Base-by-base conservation (phyloP, 2,329 filamentous ascomycete species). In the Alternaria rosae region DNA sequence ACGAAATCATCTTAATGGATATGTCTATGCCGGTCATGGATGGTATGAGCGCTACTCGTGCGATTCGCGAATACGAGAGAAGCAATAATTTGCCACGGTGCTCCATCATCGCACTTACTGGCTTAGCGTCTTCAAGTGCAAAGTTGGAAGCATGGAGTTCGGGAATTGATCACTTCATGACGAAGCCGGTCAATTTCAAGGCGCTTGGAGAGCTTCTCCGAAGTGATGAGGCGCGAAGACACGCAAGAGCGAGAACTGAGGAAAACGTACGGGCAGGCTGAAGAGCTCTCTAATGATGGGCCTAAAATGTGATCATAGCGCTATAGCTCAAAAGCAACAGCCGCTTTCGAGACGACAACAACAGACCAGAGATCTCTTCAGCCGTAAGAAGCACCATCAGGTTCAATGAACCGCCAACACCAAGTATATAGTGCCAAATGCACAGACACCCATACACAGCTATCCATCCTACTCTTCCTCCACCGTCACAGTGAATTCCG, bases 11-110 rank as follows among this genome's bases (percentile, higher is more conserved):
- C 26, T 26, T 79, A 1, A 79, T 79, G 77, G 76, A 79, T 43
- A 73, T 79, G 57, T 77, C 75, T 2, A 79, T 79, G 76, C 76
- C 76, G 3, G 70, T 78, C 41, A 75, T 79, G 75, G 76, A 79
- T 59, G 76, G 77, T 1, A 73, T 79, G 67, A 70, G 70, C 8
- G 74, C 76, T 15, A 79, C 76, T 4, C 70, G 74, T 8, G 66
- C 71, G 0, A 79, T 79, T 26, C 75, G 78, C 4, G 62, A 73
- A 13, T 69, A 73, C 52, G 76, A 79, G 54, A 58, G 66, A 10
- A 50, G 43, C 0, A 65, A 69, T 32, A 60, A 70, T n/a, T 23
- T 67, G 9, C 45, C 62, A 2, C 54, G 60, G 10, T 65, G 65
- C 44, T 63, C 54, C 20, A 72, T 74, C 15, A 61, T 71, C 12